Evolutionary conservation across 805 yeast genomes (phyloP), one percentile per base, ranked within the genome.

Genomic region (Metschnikowia matae): DNA sequence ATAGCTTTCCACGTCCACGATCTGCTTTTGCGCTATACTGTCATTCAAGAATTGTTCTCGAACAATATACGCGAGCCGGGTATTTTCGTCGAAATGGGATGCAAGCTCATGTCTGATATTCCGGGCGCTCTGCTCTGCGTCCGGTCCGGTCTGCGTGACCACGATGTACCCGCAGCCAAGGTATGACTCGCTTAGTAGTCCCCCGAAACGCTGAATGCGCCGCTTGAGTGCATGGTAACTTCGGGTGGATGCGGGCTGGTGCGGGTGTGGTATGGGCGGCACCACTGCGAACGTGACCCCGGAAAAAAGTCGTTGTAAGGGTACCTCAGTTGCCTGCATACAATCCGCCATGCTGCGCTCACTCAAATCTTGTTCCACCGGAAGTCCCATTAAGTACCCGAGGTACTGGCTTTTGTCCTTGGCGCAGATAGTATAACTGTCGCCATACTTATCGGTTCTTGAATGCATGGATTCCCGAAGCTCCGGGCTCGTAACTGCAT

Each of bases 401-500:
- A 54, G 51, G n/a, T 40, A 54, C 29, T 49, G 51, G n/a, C 23
- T 41, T 20, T 37, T 17, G 11, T 39, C 33, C 8, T 21, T 18
- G 18, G 71, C 55, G 8, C 66, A 62, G 3, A 77, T 63, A 0
- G 65, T 66, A 53, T 69, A 81, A 52, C 94, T 83, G 61, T 85
- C 89, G 0, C 90, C 91, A 61, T 61, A 81, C 14, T 55, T 55
- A 60, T 90, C 96, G 0, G 78, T 74, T 44, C 79, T 73, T 2
- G 49, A 49, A 3, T 40, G 13, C 3, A 77, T 65, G 3, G 51
- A 48, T 1, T 54, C 54, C 17, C 58, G 44, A 20, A 54, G 35
- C 0, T 48, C 23, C 2, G 40, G 51, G 2, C 69, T 62, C 4
- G 73, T 70, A 1, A 77, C 80, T 45, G 56, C 58, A 23, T 78